These are phyloP conservation scores for Auricularia sp. DNA, from an alignment of 768 basidiomycete genomes.

Conservation along the genomic window DNA sequence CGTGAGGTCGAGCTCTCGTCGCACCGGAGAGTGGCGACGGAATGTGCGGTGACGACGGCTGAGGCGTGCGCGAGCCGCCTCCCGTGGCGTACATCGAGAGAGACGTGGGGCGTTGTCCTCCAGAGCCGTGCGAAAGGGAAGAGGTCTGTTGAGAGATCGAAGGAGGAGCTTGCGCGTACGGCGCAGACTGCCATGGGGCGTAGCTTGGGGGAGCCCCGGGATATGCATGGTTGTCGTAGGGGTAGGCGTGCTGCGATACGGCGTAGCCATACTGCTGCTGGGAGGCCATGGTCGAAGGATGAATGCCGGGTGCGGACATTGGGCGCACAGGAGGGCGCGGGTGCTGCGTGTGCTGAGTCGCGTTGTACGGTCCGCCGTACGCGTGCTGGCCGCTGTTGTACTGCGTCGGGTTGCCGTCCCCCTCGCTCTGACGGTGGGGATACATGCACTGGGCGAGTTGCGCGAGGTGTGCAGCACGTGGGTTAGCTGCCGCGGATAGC, in stretches of 20 bases:
- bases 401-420: neutral
- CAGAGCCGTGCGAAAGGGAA: neutral
- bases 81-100: neutral
- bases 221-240: neutral
- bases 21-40: neutral
- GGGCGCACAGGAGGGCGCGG: neutral
- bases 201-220: neutral
- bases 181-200: neutral
- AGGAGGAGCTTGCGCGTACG: neutral
- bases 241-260: neutral
- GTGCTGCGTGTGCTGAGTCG: neutral
- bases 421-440: neutral
- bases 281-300: neutral
- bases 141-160: neutral
- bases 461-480: neutral
- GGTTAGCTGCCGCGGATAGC: neutral
- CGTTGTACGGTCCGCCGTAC: neutral
- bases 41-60: neutral
- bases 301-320: neutral
- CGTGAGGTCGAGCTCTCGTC: neutral
- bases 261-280: neutral
- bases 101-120: neutral
- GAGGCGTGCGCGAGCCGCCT: neutral
- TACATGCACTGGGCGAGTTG: neutral
- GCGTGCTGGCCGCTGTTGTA: neutral